Evolutionary conservation across 306 rosid species (phyloP).

Genomic region (Dalbergia cochinchinensis): DNA sequence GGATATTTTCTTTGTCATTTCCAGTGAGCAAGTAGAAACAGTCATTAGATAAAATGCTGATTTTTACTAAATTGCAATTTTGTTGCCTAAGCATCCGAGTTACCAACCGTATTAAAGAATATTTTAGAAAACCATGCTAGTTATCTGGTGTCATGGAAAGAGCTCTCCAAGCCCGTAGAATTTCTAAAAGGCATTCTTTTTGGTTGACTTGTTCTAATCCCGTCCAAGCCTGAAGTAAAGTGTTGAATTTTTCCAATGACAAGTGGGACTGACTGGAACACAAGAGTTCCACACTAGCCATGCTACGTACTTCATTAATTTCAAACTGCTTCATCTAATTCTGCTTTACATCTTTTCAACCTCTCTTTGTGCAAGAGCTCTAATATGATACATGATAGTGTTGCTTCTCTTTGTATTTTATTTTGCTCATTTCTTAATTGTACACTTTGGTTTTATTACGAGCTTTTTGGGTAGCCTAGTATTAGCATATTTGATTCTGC

Average conservation of each 20-base stretch:
- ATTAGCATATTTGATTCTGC: no score
- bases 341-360: slow-evolving; percentile 16
- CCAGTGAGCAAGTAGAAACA: slow-evolving; percentile 57
- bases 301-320: slow-evolving; percentile 17
- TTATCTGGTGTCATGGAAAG: slow-evolving; percentile 89
- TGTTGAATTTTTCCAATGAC: slow-evolving; percentile 37
- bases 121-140: slow-evolving; percentile 92
- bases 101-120: slow-evolving; percentile 57
- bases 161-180: slow-evolving; percentile 56
- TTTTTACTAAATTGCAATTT: slow-evolving; percentile 33
- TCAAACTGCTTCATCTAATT: slow-evolving; percentile 35
- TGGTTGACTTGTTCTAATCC: slow-evolving; percentile 78
- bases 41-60: slow-evolving; percentile 74
- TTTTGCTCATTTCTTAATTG: slow-evolving; percentile 13
- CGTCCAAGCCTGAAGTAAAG: slow-evolving; percentile 11
- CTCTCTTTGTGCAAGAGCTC: slow-evolving; percentile 3
- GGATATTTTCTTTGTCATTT: slow-evolving; percentile 88
- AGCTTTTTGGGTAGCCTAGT: slow-evolving; percentile 9
- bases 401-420: slow-evolving; percentile 34
- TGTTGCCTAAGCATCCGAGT: slow-evolving; percentile 33
- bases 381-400: slow-evolving; percentile 7
- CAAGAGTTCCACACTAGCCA: slow-evolving; percentile 14
- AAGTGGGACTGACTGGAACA: slow-evolving; percentile 66
- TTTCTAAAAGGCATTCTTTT: slow-evolving; percentile 86
- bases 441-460: slow-evolving; percentile 2